Evolutionary conservation across 768 basidiomycete species (phyloP).

Genomic region (Rhodotorula paludigena): DNA sequence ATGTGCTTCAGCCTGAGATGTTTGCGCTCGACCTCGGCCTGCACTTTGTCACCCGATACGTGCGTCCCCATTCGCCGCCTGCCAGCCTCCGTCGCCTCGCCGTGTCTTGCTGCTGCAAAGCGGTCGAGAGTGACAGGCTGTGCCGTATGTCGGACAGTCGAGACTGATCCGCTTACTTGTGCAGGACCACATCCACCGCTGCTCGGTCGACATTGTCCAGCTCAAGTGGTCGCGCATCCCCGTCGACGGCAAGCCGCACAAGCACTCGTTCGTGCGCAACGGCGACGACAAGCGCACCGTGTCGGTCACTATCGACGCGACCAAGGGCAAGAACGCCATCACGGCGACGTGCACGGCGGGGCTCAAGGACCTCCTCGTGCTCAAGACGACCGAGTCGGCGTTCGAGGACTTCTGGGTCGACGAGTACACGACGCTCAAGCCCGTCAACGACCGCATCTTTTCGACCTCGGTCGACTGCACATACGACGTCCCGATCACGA

Average conservation of each 20-base stretch:
- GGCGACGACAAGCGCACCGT: conserved; percentile 80
- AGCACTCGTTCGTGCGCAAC: conserved; percentile 78
- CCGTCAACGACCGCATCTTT: conserved; percentile 83
- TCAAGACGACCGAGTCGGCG: conserved; percentile 82
- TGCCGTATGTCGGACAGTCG: too few relatives aligned
- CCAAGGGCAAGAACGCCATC: conserved; percentile 60
- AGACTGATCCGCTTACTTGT: too few relatives aligned
- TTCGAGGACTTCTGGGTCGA: conserved; percentile 56
- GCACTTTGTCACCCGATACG: conserved; percentile 72
- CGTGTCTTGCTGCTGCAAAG: too few relatives aligned
- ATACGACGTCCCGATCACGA: conserved; percentile 46
- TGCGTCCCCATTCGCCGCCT: neutral
- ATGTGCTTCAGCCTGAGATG: conserved; percentile 73
- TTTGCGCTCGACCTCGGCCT: conserved; percentile 84
- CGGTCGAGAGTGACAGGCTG: too few relatives aligned
- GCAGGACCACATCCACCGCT: conserved; percentile 30
- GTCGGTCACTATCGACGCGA: conserved; percentile 53
- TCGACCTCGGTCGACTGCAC: conserved; percentile 74
- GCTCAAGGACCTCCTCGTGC: conserved; percentile 52
- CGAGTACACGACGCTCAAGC: conserved; percentile 66
- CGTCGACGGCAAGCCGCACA: conserved; percentile 55
- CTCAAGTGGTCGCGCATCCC: conserved; percentile 69
- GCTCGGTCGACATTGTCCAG: conserved; percentile 42
- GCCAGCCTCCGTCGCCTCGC: too few relatives aligned
- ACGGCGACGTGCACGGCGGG: conserved; percentile 56